Conservation (phyloP, 2,329 filamentous ascomycete genomes). For the Colletotrichum godetiae region DNA sequence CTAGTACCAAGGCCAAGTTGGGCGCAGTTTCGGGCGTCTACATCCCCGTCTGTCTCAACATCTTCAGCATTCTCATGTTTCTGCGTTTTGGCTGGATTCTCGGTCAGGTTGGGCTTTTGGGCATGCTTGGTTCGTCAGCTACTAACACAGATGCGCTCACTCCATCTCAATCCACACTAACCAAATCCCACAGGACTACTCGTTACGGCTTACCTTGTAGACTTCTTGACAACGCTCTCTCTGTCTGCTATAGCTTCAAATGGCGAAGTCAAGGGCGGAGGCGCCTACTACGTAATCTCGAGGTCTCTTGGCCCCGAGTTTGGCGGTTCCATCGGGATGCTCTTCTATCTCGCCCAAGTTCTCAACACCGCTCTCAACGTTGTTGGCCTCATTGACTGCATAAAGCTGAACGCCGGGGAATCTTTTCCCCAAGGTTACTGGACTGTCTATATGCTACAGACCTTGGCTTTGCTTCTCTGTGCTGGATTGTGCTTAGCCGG, state of each 20-base stretch:
- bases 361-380: constrained; percentile 90
- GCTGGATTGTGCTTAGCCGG: constrained; percentile 83
- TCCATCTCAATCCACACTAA: constrained; percentile 30
- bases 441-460: constrained; percentile 82
- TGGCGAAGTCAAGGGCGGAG: constrained; percentile 87
- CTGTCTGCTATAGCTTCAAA: constrained; percentile 92
- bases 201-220: constrained; percentile 79
- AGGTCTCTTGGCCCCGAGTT: constrained; percentile 89
- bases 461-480: constrained; percentile 76
- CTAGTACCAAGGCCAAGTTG: constrained; percentile 68
- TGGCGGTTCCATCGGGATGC: constrained; percentile 86
- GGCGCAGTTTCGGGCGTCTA: constrained; percentile 84
- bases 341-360: constrained; percentile 91
- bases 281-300: constrained; percentile 90
- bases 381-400: constrained; percentile 85
- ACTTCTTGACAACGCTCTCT: constrained; percentile 86
- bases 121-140: constrained; percentile 75
- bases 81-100: constrained; percentile 87
- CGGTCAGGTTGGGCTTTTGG: constrained; percentile 81
- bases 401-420: constrained; percentile 78
- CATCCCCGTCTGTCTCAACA: constrained; percentile 89
- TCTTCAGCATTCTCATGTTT: constrained; percentile 93
- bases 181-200: constrained; percentile 69
- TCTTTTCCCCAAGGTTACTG: constrained; percentile 78
- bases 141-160: constrained; percentile 13